A percentile compares a stretch with the other conserved stretches of the same genome.
Conservation (phyloP, 2,329 filamentous ascomycete species). For the Aureobasidium sp. region DNA sequence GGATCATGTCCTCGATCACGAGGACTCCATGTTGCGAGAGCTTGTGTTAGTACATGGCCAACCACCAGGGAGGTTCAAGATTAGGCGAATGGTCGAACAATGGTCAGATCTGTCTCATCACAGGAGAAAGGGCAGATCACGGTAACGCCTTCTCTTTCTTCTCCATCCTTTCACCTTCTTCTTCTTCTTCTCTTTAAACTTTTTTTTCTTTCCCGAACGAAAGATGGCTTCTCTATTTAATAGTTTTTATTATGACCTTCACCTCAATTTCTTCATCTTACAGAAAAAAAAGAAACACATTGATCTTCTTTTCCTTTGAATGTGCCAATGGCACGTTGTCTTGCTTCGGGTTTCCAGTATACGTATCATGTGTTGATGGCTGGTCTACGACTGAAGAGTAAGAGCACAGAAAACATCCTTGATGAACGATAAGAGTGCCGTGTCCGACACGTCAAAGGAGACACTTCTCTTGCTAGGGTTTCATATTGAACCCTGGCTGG, state of each 20-base stretch:
- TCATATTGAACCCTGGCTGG: too few relatives aligned
- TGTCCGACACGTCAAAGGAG: too few relatives aligned
- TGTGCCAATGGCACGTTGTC: background rate
- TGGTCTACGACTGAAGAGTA: too few relatives aligned
- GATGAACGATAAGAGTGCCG: too few relatives aligned
- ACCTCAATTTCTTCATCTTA: background rate
- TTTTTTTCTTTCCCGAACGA: background rate
- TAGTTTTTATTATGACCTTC: background rate
- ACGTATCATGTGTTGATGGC: background rate
- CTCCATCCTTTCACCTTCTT: background rate
- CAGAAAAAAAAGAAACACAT: background rate
- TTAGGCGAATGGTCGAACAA: background rate
- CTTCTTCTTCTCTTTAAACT: too few relatives aligned
- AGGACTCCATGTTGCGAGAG: too few relatives aligned
- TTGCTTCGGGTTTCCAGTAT: background rate
- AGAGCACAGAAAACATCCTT: too few relatives aligned
- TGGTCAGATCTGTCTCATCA: background rate
- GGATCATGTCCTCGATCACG: background rate
- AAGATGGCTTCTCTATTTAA: background rate
- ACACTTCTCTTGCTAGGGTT: too few relatives aligned
- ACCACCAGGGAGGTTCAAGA: background rate
- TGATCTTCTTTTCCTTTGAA: background rate
- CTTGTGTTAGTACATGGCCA: background rate
- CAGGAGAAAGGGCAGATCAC: background rate
- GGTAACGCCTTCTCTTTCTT: background rate